A percentile compares a stretch with the other conserved stretches of the same genome.
Conservation (phyloP, 768 basidiomycete species). For the Mycena galopus region DNA sequence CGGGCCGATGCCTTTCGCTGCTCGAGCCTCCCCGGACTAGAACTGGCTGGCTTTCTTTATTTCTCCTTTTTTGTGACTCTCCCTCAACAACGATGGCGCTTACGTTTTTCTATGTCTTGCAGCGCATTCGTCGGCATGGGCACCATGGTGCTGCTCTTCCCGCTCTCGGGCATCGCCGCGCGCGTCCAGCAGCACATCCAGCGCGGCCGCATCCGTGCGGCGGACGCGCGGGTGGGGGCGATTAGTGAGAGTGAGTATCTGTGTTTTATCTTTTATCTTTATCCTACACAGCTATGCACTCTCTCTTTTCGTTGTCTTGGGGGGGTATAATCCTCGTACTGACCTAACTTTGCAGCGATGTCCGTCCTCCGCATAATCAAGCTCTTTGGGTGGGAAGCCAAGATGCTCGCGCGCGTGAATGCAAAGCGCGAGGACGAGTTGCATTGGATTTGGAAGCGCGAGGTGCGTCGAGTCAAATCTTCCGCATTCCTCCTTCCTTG, state of each 20-base stretch:
- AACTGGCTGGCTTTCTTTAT: too few species aligned
- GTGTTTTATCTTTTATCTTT: background rate
- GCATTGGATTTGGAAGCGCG: constrained; percentile 63
- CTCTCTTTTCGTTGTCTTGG: background rate
- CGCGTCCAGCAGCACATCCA: constrained; percentile 45
- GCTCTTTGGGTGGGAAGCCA: constrained; percentile 77
- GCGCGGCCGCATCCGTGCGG: constrained; percentile 30
- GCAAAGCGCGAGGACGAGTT: constrained; percentile 75
- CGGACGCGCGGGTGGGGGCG: constrained; percentile 58
- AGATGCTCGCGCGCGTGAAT: constrained; percentile 65
- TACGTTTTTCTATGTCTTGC: background rate
- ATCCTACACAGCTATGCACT: too few species aligned
- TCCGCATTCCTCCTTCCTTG: too few species aligned
- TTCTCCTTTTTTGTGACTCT: background rate
- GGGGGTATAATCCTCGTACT: background rate
- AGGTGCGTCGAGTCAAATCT: too few species aligned
- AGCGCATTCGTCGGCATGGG: constrained; percentile 61
- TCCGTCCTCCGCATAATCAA: constrained; percentile 64
- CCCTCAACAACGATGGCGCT: too few species aligned
- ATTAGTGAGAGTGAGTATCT: constrained; percentile 59
- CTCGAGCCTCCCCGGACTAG: too few species aligned
- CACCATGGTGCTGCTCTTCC: constrained; percentile 55
- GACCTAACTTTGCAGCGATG: constrained; percentile 43
- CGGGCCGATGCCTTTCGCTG: too few species aligned
- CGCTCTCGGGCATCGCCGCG: constrained; percentile 59